These are phyloP conservation scores for Leccinum colubrinum DNA, from an alignment of 1,284 basidiomycete species.

Conservation along the genomic window DNA sequence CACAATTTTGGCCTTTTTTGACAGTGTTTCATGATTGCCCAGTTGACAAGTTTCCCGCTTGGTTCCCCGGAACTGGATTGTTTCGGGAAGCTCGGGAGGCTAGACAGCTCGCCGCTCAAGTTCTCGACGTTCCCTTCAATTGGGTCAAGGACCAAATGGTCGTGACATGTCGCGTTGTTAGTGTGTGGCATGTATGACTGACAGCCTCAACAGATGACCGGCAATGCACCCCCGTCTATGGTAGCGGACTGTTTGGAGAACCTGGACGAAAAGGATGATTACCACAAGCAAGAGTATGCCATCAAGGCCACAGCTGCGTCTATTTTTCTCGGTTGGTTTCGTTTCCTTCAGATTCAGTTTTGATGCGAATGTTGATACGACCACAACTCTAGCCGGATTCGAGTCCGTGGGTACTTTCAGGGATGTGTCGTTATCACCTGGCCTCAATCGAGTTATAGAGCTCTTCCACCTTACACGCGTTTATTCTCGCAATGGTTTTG, in stretches of 20 bases:
- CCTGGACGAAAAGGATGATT: conserved; percentile 16
- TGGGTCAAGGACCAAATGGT: conserved; percentile 23
- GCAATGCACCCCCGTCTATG: conserved; percentile 20
- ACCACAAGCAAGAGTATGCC: conserved; percentile 16
- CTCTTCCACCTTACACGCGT: conserved; percentile 26
- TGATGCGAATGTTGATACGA: neutral
- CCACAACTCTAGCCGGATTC: conserved; percentile 21
- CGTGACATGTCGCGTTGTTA: neutral
- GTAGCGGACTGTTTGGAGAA: conserved; percentile 24
- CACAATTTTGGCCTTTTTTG: too few species aligned
- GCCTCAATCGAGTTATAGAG: conserved; percentile 14
- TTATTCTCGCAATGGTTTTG: conserved; percentile 38
- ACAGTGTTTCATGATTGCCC: neutral
- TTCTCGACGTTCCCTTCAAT: conserved; percentile 25
- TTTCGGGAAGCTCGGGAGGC: conserved; percentile 28
- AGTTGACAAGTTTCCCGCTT: conserved; percentile 42
- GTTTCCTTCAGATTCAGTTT: neutral
- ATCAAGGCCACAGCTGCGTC: conserved; percentile 27
- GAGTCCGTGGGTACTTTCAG: conserved; percentile 22
- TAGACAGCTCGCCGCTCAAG: conserved; percentile 12
- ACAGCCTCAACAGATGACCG: conserved; percentile 9
- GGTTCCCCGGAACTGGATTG: conserved; percentile 42
- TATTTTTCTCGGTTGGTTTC: conserved; percentile 20
- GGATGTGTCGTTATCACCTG: neutral
- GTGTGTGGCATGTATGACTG: neutral